A percentile compares a stretch with the other conserved stretches of the same genome.
Evolutionary conservation across 2,329 filamentous ascomycete genomes (phyloP).

Genomic region (Knoxdaviesia capensis): DNA sequence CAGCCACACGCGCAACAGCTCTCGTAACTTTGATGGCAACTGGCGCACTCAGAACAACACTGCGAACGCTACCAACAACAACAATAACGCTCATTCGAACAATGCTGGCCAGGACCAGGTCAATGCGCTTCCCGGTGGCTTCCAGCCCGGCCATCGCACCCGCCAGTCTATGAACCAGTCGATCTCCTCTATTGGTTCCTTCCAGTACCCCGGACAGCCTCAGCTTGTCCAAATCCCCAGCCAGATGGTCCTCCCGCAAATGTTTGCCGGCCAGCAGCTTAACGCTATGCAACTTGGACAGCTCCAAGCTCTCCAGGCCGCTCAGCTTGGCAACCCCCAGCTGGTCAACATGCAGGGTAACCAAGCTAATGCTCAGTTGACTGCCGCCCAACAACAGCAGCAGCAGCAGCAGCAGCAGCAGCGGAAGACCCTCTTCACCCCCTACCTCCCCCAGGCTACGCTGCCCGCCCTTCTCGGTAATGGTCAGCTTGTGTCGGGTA

Average conservation of each 20-base stretch:
- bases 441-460: constrained; percentile 87
- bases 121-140: constrained; percentile 22
- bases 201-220: constrained; percentile 75
- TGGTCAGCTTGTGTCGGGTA: constrained; percentile 86
- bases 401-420: constrained; percentile 70
- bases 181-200: constrained; percentile 62
- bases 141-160: constrained; percentile 81
- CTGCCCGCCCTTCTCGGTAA: constrained; percentile 78
- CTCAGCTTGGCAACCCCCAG: constrained; percentile 53
- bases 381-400: constrained; percentile 34
- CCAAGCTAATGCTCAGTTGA: constrained; percentile 28
- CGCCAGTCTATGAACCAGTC: constrained; percentile 77
- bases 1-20: constrained; percentile 28
- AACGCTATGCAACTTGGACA: constrained; percentile 79
- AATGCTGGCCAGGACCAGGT: constrained; percentile 29
- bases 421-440: constrained; percentile 95
- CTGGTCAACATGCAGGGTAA: constrained; percentile 42
- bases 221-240: constrained; percentile 74
- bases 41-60: constrained; percentile 29
- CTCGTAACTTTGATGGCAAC: constrained; percentile 77
- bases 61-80: background rate
- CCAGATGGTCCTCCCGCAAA: constrained; percentile 68
- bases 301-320: constrained; percentile 79
- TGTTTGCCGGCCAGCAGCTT: constrained; percentile 63
- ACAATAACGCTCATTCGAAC: constrained; percentile 13